phyloP scores from a whole-genome alignment of 306 rosid species.

The Trifolium fragiferum region DNA sequence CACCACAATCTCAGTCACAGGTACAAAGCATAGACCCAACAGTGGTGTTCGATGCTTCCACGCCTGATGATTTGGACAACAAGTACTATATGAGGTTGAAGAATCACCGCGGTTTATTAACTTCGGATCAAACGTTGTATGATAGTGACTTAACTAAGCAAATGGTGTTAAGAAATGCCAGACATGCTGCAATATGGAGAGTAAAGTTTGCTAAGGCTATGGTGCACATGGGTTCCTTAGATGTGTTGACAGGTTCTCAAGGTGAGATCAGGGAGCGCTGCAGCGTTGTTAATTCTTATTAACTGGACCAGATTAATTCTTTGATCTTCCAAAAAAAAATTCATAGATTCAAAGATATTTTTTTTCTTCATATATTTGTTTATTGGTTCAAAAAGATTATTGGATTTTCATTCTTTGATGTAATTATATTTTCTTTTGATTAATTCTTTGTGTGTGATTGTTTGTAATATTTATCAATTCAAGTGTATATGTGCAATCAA shows the following conservation, averaged over 20 bases:
- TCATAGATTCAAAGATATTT: not conserved
- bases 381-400: no score
- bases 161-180: constrained; percentile 43
- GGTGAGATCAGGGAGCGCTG: constrained; percentile 49
- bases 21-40: constrained; percentile 11
- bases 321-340: not conserved
- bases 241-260: constrained; percentile 42
- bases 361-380: not conserved
- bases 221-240: constrained; percentile 54
- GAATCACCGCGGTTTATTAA: constrained; percentile 48
- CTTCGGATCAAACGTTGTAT: constrained; percentile 46
- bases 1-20: not conserved
- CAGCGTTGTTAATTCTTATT: constrained; percentile 30
- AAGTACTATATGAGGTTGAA: constrained; percentile 37
- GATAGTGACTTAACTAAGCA: constrained; percentile 33
- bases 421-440: not conserved
- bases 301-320: not conserved
- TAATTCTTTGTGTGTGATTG: constrained; percentile 3
- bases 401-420: not conserved
- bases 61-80: constrained; percentile 51
- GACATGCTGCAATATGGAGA: constrained; percentile 35
- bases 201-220: constrained; percentile 50
- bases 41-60: constrained; percentile 41
- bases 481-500: constrained; percentile 1
- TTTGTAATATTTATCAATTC: constrained; percentile 16